Evolutionary conservation across 2,329 filamentous ascomycete genomes (phyloP).

Genomic region (Ascochyta lentis): DNA sequence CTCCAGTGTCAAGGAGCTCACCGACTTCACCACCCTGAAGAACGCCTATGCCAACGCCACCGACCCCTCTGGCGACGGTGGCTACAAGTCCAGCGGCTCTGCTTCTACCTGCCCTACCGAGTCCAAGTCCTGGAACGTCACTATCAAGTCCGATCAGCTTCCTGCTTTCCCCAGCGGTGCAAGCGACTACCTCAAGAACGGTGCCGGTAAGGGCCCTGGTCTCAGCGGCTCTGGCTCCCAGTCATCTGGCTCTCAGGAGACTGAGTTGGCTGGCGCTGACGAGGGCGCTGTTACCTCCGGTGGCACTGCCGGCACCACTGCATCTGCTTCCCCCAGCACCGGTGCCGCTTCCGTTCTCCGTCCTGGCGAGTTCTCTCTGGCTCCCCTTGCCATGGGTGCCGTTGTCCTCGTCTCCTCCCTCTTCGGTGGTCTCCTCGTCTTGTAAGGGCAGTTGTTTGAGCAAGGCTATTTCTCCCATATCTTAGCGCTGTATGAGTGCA

Average conservation of each 20-base stretch:
- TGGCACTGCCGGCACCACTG: slow-evolving; percentile 34
- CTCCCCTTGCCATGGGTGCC: slow-evolving; percentile 59
- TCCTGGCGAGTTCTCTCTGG: slow-evolving; percentile 55
- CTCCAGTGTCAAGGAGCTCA: slow-evolving; percentile 61
- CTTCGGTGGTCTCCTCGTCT: slow-evolving; percentile 58
- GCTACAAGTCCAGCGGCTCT: slow-evolving; percentile 62
- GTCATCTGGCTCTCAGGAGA: slow-evolving; percentile 56
- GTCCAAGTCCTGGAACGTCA: slow-evolving; percentile 64
- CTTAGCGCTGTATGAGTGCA: slow-evolving; percentile 1
- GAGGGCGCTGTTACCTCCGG: slow-evolving; percentile 56
- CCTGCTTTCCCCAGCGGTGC: slow-evolving; percentile 64
- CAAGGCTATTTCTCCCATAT: slow-evolving; percentile 5
- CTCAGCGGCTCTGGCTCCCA: slow-evolving; percentile 64
- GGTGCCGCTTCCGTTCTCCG: slow-evolving; percentile 55
- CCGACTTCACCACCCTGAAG: slow-evolving; percentile 69
- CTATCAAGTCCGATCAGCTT: slow-evolving; percentile 54
- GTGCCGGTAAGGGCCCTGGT: slow-evolving; percentile 64
- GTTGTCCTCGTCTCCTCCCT: slow-evolving; percentile 61
- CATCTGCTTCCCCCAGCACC: slow-evolving; percentile 27
- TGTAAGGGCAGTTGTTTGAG: slow-evolving; percentile 32
- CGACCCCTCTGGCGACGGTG: slow-evolving; percentile 63
- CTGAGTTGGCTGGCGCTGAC: slow-evolving; percentile 57
- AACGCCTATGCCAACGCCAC: slow-evolving; percentile 57
- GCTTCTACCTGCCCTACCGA: slow-evolving; percentile 62
- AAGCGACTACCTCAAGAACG: slow-evolving; percentile 62